phyloP scores from a whole-genome alignment of 2,329 filamentous ascomycete genomes.

The Colletotrichum nymphaeae region DNA sequence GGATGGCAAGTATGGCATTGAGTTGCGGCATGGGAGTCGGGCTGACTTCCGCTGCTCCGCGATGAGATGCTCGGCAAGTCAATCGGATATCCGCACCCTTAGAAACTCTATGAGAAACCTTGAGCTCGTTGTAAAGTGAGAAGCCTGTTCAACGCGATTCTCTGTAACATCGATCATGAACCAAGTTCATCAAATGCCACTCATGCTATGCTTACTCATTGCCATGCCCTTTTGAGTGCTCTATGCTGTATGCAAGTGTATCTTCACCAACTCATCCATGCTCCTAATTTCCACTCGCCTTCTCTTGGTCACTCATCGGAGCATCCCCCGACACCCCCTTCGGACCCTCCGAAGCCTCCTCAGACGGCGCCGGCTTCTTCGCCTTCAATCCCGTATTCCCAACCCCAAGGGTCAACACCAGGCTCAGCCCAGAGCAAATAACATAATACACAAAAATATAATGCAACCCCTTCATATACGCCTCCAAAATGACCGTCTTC shows the following conservation, averaged over 20 bases:
- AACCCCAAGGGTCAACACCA: constrained; percentile 36
- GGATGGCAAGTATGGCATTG: neutral
- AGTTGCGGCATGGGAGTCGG: neutral
- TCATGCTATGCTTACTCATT: neutral
- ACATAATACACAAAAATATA: constrained; percentile 43
- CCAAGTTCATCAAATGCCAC: neutral
- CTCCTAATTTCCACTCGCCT: neutral
- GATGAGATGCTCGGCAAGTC: neutral
- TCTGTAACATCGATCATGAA: neutral
- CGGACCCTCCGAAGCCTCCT: neutral
- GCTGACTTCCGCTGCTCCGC: neutral
- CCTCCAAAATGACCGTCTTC: constrained; percentile 38
- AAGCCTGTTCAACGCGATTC: neutral
- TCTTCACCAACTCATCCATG: fast-evolving
- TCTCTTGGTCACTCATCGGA: neutral
- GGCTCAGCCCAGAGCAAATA: constrained; percentile 33
- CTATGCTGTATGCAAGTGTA: neutral
- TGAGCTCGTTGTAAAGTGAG: neutral
- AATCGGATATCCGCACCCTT: neutral
- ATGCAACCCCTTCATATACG: constrained; percentile 45
- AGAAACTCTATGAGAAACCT: too few relatives aligned
- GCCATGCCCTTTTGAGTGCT: neutral
- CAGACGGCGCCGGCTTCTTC: constrained; percentile 17
- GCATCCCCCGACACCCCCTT: neutral
- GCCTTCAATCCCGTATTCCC: constrained; percentile 40